Evolutionary conservation across 2,329 filamentous ascomycete species (phyloP).

Genomic region (Hirsutella rhossiliensis): DNA sequence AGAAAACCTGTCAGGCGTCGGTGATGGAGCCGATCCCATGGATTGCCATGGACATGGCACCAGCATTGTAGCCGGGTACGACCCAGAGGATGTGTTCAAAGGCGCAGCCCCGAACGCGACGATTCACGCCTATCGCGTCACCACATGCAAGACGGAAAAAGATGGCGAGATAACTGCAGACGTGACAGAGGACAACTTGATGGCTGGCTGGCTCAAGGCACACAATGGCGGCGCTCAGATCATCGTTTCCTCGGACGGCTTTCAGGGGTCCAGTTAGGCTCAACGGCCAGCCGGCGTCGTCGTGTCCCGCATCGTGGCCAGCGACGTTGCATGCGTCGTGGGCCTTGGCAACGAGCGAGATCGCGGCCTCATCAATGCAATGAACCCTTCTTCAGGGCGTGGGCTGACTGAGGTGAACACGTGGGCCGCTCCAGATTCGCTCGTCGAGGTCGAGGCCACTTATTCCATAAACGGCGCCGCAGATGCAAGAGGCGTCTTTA

Average conservation of each 20-base stretch:
- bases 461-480: no score
- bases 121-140: background rate
- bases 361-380: conserved; percentile 1
- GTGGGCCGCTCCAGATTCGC: no score
- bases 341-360: background rate
- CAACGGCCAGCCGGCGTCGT: background rate
- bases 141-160: conserved; percentile 1
- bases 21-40: background rate
- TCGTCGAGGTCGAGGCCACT: no score
- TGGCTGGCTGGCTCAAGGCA: conserved; percentile 4
- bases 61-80: background rate
- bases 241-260: conserved; percentile 2
- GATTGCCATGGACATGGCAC: conserved; percentile 6
- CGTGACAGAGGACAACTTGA: background rate
- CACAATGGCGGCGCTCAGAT: conserved; percentile 1
- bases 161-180: no score
- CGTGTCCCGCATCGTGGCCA: conserved; percentile 1
- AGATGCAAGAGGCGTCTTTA: no score
- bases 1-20: background rate
- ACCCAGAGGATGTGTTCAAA: background rate
- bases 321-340: conserved; percentile 1
- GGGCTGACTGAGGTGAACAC: conserved; percentile 2
- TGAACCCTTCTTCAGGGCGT: conserved; percentile 1
- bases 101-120: conserved; percentile 3
- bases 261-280: background rate